Base-by-base conservation (phyloP, 345 rosid genomes). In the Hibiscus mutabilis region DNA sequence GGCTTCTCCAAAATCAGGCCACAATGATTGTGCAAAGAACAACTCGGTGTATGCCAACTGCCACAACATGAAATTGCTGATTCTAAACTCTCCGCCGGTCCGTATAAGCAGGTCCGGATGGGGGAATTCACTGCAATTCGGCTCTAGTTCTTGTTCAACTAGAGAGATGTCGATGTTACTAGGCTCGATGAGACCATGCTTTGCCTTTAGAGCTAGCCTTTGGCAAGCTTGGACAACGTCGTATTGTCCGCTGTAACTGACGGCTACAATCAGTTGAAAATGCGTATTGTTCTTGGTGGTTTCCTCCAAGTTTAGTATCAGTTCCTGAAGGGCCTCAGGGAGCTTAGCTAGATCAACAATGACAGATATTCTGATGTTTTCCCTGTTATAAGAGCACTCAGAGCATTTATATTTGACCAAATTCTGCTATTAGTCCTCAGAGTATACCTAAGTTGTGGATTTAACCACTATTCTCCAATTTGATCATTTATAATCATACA, bases 151-250 rank as follows among this genome's bases (percentile, higher is more conserved):
- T 53, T 60, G 60, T 60, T 77, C 81, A 2, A 72, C 59, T 51
- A 81, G 47, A 44, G 69, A 65, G 31, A 72, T 66, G 3, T 25
- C 42, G 35, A 77, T 35, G 4, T 80, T 73, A 19, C 31, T 40
- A 3, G 72, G 79, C 21, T 75, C 70, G 29, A 77, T 75, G 21
- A 47, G 68, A 37, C 81, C 77, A 19, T 67, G 71, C 46, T 75
- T 77, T 33, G 70, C 77, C 72, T 71, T 77, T 21, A 62, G 12
- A 0, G 72, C 78, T 62, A 80, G 76, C 63, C 75, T 74, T 71
- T 69, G 76, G 72, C 83, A 77, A 56, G 79, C 83, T 63, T 80
- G 81, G 55, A 80, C 74, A 9, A 80, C 69, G 35, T 80, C 79
- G 69, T 74, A 68, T 33, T 72, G 44, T 35, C 81, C 74, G 47